These are phyloP conservation scores for Elongisporangium undulatum DNA, from an alignment of 352 stramenopile species.

Conservation along the genomic window DNA sequence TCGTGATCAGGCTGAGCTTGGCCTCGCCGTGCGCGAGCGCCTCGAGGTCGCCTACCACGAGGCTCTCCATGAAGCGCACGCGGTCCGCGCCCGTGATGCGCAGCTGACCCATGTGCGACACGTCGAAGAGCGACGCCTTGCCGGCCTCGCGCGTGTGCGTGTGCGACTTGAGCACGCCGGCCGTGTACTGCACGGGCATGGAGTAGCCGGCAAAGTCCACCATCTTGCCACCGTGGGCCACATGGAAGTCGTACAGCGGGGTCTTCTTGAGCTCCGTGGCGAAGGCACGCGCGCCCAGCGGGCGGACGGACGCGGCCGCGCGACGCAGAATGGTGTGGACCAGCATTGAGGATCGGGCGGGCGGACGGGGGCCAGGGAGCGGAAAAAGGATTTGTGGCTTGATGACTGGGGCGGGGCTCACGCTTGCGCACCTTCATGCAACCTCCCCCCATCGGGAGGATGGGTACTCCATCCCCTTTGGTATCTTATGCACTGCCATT, in stretches of 20 bases:
- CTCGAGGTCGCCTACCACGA: conserved; percentile 95
- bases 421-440: neutral
- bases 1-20: conserved; percentile 95
- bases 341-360: neutral
- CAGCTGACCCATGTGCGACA: conserved; percentile 98
- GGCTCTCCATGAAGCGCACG: conserved; percentile 93
- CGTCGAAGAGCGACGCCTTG: conserved; percentile 95
- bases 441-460: neutral
- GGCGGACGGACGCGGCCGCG: neutral
- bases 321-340: neutral
- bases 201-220: conserved; percentile 97
- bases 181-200: conserved; percentile 96
- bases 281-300: neutral
- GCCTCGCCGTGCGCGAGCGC: conserved; percentile 83
- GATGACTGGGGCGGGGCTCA: neutral
- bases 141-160: conserved; percentile 65
- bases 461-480: no score
- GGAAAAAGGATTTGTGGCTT: neutral
- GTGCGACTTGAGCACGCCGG: conserved; percentile 95
- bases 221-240: conserved; percentile 83
- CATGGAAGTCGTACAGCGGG: conserved; percentile 72
- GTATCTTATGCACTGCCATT: neutral
- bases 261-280: conserved; percentile 68
- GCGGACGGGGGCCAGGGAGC: neutral
- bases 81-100: conserved; percentile 92